Conservation (phyloP, 345 rosid species). For the Mangifera indica region DNA sequence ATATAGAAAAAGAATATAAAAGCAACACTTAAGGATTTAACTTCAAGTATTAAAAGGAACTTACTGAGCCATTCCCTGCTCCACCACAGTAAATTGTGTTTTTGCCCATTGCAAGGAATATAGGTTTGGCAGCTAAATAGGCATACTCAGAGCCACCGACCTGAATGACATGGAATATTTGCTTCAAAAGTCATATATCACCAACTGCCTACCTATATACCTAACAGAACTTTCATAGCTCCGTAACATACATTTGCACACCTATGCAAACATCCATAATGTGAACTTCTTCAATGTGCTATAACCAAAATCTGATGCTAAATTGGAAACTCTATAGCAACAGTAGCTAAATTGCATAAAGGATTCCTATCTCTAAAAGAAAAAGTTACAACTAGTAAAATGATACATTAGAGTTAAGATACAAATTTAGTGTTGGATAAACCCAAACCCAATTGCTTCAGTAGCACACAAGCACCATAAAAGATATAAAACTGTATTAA, state of each 20-base stretch:
- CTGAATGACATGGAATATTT: conserved; percentile 40
- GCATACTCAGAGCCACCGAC: conserved; percentile 90
- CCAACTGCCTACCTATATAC: background rate
- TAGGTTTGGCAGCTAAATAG: conserved; percentile 61
- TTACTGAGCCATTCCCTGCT: conserved; percentile 93
- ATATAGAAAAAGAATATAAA: background rate
- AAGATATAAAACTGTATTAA: background rate
- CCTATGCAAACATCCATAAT: background rate
- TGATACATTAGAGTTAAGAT: background rate
- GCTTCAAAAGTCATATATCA: conserved; percentile 9
- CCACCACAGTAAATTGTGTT: conserved; percentile 82
- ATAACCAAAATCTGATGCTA: background rate
- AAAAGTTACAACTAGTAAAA: background rate
- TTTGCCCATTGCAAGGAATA: conserved; percentile 80
- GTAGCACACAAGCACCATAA: background rate
- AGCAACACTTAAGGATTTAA: background rate
- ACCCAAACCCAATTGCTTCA: background rate
- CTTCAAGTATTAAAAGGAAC: conserved; percentile 27
- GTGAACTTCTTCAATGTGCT: background rate
- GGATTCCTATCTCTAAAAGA: background rate
- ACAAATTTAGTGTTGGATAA: background rate
- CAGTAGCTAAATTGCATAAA: background rate
- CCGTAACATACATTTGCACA: background rate
- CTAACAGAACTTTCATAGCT: background rate
- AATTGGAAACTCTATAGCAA: background rate